Evolutionary conservation across 1,139 yeast species (phyloP).

Genomic region (Kluyveromyces sp.): DNA sequence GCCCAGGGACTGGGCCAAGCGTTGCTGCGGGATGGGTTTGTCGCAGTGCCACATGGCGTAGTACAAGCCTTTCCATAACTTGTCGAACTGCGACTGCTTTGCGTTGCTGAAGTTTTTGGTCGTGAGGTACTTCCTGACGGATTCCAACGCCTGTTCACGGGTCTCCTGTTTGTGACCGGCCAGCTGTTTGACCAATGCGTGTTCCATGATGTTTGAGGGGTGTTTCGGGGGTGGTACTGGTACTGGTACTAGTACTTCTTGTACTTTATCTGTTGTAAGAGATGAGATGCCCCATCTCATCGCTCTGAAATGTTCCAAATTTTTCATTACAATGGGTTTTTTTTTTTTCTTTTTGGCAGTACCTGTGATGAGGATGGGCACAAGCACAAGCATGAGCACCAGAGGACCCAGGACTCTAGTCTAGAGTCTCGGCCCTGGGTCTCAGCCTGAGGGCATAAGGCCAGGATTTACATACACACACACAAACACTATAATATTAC

Average conservation of each 20-base stretch:
- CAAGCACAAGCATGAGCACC: no score
- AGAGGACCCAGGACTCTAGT: no score
- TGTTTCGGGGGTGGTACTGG: no score
- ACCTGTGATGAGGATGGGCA: neutral
- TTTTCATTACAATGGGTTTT: neutral
- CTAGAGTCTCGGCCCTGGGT: no score
- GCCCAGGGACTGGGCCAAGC: conserved; percentile 68
- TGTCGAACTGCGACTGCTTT: conserved; percentile 55
- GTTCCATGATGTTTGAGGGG: neutral
- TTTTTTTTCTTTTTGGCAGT: neutral
- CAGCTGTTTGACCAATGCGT: conserved; percentile 61
- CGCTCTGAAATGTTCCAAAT: no score
- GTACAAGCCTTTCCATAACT: conserved; percentile 90
- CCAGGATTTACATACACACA: no score
- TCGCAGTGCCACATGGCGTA: conserved; percentile 96
- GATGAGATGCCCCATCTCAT: conserved; percentile 1
- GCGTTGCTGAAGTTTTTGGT: conserved; percentile 33
- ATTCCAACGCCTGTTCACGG: conserved; percentile 68
- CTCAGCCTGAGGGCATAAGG: no score
- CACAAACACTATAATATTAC: conserved; percentile 3
- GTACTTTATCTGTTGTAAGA: no score
- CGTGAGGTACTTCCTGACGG: conserved; percentile 53
- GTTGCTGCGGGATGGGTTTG: conserved; percentile 84
- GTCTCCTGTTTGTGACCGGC: conserved; percentile 53
- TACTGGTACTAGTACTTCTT: no score